Evolutionary conservation across 2,329 filamentous ascomycete species (phyloP).

Genomic region (Cytospora paraplurivora): DNA sequence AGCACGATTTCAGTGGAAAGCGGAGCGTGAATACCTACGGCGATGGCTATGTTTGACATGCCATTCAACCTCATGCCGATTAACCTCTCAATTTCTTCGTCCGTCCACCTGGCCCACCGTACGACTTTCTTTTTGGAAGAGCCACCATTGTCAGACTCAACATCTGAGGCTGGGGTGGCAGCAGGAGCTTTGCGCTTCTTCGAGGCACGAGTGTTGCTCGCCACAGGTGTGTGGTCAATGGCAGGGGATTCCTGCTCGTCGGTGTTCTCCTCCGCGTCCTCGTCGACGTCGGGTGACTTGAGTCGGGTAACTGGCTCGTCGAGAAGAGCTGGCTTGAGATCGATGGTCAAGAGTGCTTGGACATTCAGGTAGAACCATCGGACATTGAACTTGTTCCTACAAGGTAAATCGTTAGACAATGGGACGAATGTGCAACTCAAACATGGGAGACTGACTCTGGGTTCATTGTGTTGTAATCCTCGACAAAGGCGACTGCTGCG

Average conservation of each 20-base stretch:
- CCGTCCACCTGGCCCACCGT: conserved; percentile 6
- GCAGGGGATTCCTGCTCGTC: too few relatives aligned
- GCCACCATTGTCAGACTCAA: too few relatives aligned
- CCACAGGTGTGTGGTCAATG: too few relatives aligned
- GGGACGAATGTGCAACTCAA: too few relatives aligned
- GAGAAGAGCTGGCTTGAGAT: conserved; percentile 13
- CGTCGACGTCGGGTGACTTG: too few relatives aligned
- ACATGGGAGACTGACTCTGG: background rate
- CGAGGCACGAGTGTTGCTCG: too few relatives aligned
- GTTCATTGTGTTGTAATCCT: conserved; percentile 1
- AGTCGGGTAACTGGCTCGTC: background rate
- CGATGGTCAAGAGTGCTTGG: conserved; percentile 1
- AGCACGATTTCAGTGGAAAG: background rate
- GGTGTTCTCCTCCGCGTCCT: background rate
- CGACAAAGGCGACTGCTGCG: conserved; percentile 13
- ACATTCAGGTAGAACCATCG: conserved; percentile 18
- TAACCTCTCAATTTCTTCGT: conserved; percentile 16
- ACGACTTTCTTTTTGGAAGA: background rate
- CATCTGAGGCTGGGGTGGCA: too few relatives aligned
- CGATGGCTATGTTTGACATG: conserved; percentile 6
- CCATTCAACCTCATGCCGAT: conserved; percentile 9
- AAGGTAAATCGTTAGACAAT: too few relatives aligned
- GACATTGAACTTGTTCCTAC: conserved; percentile 1
- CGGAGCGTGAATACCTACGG: conserved; percentile 2
- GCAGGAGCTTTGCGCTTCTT: too few relatives aligned